Evolutionary conservation across 129 eudicot genomes (phyloP).

Genomic region (Cynara cardunculus): DNA sequence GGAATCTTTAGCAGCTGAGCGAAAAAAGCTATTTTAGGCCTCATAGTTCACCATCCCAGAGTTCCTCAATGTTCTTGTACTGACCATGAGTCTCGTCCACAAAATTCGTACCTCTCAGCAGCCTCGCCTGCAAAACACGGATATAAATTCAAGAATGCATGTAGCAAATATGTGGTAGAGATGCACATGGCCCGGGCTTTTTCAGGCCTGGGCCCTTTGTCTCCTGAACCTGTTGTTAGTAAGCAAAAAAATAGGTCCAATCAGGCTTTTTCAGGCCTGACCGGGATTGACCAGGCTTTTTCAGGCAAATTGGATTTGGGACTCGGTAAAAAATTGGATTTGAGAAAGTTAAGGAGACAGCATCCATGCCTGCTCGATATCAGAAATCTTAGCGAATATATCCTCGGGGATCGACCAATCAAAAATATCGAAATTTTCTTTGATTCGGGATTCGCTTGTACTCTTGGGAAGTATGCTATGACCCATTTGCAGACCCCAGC

Average conservation of each 20-base stretch:
- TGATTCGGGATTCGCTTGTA: constrained; percentile 55
- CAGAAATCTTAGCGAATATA: constrained; percentile 45
- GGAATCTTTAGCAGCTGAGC: neutral
- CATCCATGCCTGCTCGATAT: constrained; percentile 55
- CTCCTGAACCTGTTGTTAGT: no score
- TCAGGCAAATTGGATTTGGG: no score
- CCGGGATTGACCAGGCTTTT: no score
- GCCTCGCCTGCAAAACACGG: constrained; percentile 45
- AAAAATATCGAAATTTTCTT: constrained; percentile 58
- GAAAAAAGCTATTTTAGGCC: neutral
- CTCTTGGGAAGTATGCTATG: constrained; percentile 79
- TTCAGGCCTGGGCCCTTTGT: no score
- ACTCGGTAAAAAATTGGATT: neutral
- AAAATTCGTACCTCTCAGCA: constrained; percentile 47
- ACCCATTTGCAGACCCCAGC: constrained; percentile 85
- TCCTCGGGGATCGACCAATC: constrained; percentile 82
- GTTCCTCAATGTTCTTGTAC: constrained; percentile 65
- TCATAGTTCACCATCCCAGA: constrained; percentile 81
- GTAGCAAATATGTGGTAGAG: neutral
- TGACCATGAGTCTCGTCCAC: constrained; percentile 46
- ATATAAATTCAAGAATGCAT: neutral
- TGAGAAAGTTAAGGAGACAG: neutral
- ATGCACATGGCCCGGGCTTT: no score
- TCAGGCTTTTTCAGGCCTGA: no score
- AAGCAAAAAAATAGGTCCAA: no score